These are phyloP conservation scores for Ambrosia artemisiifolia DNA, from an alignment of 129 eudicot species.

Conservation along the genomic window DNA sequence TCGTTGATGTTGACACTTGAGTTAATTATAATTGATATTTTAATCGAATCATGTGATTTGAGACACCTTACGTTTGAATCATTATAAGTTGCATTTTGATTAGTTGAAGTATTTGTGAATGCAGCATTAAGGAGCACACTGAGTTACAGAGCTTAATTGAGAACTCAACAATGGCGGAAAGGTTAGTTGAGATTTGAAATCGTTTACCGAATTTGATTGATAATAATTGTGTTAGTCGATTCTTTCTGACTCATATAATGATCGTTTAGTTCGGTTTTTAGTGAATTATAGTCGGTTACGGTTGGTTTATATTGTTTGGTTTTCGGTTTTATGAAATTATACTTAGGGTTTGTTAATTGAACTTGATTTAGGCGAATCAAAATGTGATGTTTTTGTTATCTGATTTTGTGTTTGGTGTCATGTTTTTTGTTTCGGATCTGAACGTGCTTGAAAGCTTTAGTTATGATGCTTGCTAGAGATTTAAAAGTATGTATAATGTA, in stretches of 20 bases:
- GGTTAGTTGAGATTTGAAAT: slow-evolving; percentile 39
- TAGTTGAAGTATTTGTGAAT: slow-evolving; percentile 3
- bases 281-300: slow-evolving; percentile 10
- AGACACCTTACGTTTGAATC: neutral
- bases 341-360: neutral
- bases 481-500: neutral
- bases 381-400: neutral
- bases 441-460: neutral
- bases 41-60: neutral
- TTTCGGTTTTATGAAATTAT: neutral
- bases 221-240: slow-evolving; percentile 15
- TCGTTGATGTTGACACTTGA: no score
- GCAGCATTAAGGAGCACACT: slow-evolving; percentile 40
- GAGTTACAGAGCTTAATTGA: slow-evolving; percentile 49
- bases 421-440: slow-evolving; percentile 8
- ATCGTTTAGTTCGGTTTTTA: neutral
- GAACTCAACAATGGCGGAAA: slow-evolving; percentile 59
- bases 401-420: neutral
- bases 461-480: neutral
- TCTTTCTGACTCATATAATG: neutral
- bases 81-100: slow-evolving; percentile 15
- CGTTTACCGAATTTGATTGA: neutral
- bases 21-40: neutral
- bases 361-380: neutral
- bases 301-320: neutral